Evolutionary conservation across 1,284 basidiomycete genomes (phyloP), one percentile per base, ranked within the genome.

Genomic region (Apiotrichum siamense): DNA sequence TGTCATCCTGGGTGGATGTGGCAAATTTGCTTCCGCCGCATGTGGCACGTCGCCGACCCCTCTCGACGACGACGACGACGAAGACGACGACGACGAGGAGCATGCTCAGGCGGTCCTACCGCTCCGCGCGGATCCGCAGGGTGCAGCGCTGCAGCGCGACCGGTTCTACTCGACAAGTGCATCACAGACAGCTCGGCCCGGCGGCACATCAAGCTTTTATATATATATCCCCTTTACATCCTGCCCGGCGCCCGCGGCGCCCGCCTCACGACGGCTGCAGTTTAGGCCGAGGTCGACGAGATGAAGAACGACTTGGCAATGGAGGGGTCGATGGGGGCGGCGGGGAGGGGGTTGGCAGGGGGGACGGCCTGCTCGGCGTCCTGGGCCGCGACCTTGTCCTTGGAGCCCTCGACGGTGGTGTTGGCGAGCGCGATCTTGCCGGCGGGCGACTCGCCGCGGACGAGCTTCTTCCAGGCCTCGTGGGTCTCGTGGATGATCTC

Each of bases 401-500:
- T 83, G 48, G 88, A 86, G 67, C 85, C 84, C 64, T 81, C 77
- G 63, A 86, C 77, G 55, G 88, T 84, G 48, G 75, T 64, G 77
- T 81, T 82, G 61, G 66, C 64, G 57, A 89, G 88, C 54, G 86
- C 83, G 56, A 93, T 72, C 52, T 88, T 73, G 40, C 82, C 64
- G 56, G 84, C 82, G 40, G 84, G 79, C 37, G 67, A 52, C 63
- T 97, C 88, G 59, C 92, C 92, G 54, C 76, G 77, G 72, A 93
- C 81, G 66, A 99, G 84, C 70, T 89, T 88, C 72, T 91, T 90
- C 96, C 96, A 99, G 42, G 94, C 89, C 76, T 97, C 94, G 75
- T 98, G 87, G 78, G 90, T 94, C 77, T 99, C 96, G 77, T 94
- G 90, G 69, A 99, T 87, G 77, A 98, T 93, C 78, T 97, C 94